A percentile compares a stretch with the other conserved stretches of the same genome.
phyloP scores from a whole-genome alignment of 2,329 filamentous ascomycete genomes.

The Davidsoniella neocaledoniae region DNA sequence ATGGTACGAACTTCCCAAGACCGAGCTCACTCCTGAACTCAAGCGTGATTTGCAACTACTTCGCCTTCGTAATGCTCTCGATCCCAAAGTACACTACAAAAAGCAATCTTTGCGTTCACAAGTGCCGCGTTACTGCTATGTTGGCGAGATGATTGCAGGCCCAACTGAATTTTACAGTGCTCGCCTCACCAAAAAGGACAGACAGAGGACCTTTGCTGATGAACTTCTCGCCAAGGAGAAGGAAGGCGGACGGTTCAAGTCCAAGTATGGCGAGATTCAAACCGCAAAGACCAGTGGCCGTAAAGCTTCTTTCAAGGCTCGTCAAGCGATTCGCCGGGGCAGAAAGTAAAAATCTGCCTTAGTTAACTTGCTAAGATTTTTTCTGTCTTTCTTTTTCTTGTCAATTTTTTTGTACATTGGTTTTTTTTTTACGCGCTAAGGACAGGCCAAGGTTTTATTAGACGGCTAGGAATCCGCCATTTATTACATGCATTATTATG shows the following conservation, averaged over 20 bases:
- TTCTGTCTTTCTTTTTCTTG: background rate
- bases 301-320: conserved; percentile 54
- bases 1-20: conserved; percentile 82
- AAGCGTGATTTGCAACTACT: conserved; percentile 82
- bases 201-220: conserved; percentile 73
- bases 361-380: background rate
- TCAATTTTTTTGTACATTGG: background rate
- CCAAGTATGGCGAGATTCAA: conserved; percentile 78
- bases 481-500: conserved; percentile 5
- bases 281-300: conserved; percentile 69
- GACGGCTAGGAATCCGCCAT: background rate
- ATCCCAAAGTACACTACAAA: conserved; percentile 81
- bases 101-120: conserved; percentile 34
- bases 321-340: conserved; percentile 2
- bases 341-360: conserved; percentile 1
- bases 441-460: background rate
- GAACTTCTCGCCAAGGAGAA: conserved; percentile 49
- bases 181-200: conserved; percentile 70
- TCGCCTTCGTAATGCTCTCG: conserved; percentile 74
- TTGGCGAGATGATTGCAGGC: conserved; percentile 77
- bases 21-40: conserved; percentile 65
- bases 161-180: conserved; percentile 74
- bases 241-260: conserved; percentile 47
- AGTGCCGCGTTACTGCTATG: conserved; percentile 69
- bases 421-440: background rate